Base-by-base conservation (phyloP, 2,329 filamentous ascomycete species). In the Botrytis squamosa region DNA sequence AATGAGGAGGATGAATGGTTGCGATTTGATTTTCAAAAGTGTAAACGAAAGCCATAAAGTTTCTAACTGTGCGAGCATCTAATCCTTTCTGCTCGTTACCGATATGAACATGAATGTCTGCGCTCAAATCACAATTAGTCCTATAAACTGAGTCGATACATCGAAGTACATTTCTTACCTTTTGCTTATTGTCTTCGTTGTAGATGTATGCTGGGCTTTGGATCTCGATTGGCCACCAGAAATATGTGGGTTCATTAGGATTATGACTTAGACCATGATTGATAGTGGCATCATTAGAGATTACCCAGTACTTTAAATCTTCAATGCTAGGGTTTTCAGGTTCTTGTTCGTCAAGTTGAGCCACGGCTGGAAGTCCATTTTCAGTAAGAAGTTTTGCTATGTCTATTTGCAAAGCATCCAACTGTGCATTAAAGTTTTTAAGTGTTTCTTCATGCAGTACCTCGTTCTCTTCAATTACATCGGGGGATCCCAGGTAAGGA, bases 11-110 rank as follows among this genome's bases (percentile, higher is more conserved):
- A 29, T 68, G 62, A 0, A 72, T 55, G 2, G 22, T 44, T 25
- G 70, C 64, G n/a, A 72, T 36, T 38, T 72, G 70, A 2, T 16
- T 16, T 46, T 72, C 70, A 22, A 72, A 72, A 36, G 70, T 49
- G 22, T 42, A 72, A 36, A 44, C n/a, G 8, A 72, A 59, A 14
- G 55, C 38, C 49, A 68, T 68, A 3, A 72, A 29, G 5, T 59
- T 72, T 16, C 64, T 60, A 4, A 68, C 10, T 8, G 49, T 72
- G 22, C 42, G 38, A 9, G 65, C 9, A 49, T 55, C 38, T 25
- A 72, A 72, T 18, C 62, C 46, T 2, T 46, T 44, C 5, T 46
- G 36, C 7, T 22, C 25, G 16, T 72, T 72, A 18, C 70, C 70
- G n/a, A 72, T 59, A 20, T 72, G 49, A 14, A 72, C 49, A 8